Evolutionary conservation across 176 grass and related monocot genomes (phyloP).

Genomic region (Triticum dicoccoides): DNA sequence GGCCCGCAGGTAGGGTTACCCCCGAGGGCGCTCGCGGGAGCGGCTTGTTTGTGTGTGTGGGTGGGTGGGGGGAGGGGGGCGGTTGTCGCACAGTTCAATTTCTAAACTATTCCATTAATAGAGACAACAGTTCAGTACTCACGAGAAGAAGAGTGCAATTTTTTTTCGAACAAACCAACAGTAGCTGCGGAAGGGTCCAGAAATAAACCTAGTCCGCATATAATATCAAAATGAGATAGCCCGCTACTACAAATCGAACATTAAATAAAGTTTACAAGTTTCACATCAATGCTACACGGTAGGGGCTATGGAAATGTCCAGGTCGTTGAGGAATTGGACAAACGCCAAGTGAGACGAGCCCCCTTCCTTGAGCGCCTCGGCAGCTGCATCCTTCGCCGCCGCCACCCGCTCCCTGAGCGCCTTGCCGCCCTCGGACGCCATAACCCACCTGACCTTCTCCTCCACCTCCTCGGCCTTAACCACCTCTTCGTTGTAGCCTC

Average conservation of each 20-base stretch:
- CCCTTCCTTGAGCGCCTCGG: not conserved
- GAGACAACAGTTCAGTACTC: no score
- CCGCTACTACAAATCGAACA: not conserved
- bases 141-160: no score
- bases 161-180: no score
- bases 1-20: no score
- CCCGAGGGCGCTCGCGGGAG: no score
- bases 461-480: slow-evolving; percentile 43
- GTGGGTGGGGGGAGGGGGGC: no score
- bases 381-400: not conserved
- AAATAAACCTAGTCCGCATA: no score
- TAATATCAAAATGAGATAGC: no score
- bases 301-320: not conserved
- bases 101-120: no score
- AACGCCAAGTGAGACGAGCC: slow-evolving; percentile 34
- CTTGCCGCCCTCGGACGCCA: slow-evolving; percentile 19
- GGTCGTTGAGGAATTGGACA: not conserved
- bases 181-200: no score
- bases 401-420: not conserved
- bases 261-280: not conserved
- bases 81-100: no score
- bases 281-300: not conserved
- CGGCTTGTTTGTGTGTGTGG: no score
- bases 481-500: slow-evolving; percentile 31
- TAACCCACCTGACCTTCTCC: slow-evolving; percentile 41